Base-by-base conservation (phyloP, 257 asterid species). In the Solanum medicagineum region DNA sequence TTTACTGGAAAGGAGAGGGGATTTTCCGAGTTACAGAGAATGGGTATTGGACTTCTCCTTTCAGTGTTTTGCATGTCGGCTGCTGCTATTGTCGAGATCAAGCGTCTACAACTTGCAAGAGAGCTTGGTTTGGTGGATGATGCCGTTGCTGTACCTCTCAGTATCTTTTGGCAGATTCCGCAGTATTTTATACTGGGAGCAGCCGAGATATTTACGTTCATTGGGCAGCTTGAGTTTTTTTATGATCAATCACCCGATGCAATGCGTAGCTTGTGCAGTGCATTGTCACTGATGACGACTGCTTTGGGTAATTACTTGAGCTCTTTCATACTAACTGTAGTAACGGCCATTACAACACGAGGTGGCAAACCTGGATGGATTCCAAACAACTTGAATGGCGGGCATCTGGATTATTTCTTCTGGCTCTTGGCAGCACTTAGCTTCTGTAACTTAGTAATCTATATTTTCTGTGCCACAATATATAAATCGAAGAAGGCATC, bases 171-270 rank as follows among this genome's bases (percentile, higher is more conserved):
- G 97, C 98, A 95, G 87, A 80, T 89, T 24, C 98, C 98, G 6
- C 98, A 95, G 69, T 94, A 95, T 89, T 91, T 93, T 84, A 77
- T 94, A 42, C 69, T 93, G 14, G 98, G 98, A n/a, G 98, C 96
- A 4, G 98, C 98, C 0, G 98, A 94, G 65, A 92, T 95, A 42
- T 95, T 92, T 59, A 93, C 95, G 1, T 93, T 91, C 36, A 93
- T 96, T 14, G 99, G 99, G 75, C 98, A 93, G 83, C 89, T 93
- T 1, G 97, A 96, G 92, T 96, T 96, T 87, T 94, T 96, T 87
- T 94, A 96, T 74, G 97, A 96, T 80, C 97, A 96, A 84, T 96
- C 99, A 0, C 98, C 98, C 0, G 99, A 96, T 32, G 99, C 99
- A 22, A 96, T 94, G 99, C 95, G 99, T 81, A 96, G 98, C 71